A percentile compares a stretch with the other conserved stretches of the same genome.
Evolutionary conservation across 768 basidiomycete species (phyloP).

Genomic region (Paxillus involutus): DNA sequence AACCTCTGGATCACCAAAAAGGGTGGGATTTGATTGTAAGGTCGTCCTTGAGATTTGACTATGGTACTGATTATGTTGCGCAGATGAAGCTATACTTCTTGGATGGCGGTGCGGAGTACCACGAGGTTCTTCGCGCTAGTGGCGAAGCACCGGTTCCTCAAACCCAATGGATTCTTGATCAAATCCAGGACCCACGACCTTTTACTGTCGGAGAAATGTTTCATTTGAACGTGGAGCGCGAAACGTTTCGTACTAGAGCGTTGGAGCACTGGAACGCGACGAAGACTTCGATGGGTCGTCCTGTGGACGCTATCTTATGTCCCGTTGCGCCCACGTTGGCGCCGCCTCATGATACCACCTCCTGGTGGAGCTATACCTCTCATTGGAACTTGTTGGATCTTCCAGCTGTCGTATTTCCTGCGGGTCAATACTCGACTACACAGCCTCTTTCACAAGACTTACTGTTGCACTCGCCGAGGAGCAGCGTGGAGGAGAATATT

Average conservation of each 20-base stretch:
- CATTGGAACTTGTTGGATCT: conserved; percentile 56
- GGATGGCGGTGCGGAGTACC: conserved; percentile 48
- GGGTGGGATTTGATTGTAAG: conserved; percentile 50
- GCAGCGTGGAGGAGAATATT: conserved; percentile 35
- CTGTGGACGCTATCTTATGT: conserved; percentile 47
- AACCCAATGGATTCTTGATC: conserved; percentile 43
- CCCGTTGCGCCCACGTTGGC: conserved; percentile 49
- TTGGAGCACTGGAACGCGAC: conserved; percentile 48
- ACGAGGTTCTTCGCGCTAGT: conserved; percentile 33
- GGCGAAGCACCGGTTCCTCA: conserved; percentile 41
- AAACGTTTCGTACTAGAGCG: conserved; percentile 39
- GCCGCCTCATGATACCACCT: conserved; percentile 45
- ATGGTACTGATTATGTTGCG: conserved; percentile 13
- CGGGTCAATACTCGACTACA: conserved; percentile 34
- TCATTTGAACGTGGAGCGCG: conserved; percentile 43
- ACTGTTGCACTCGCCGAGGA: conserved; percentile 30
- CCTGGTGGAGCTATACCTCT: conserved; percentile 52
- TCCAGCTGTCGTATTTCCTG: conserved; percentile 48
- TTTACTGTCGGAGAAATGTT: conserved; percentile 44
- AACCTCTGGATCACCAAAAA: conserved; percentile 41
- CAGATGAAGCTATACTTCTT: conserved; percentile 49
- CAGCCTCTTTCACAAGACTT: conserved; percentile 6
- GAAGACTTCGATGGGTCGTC: conserved; percentile 35
- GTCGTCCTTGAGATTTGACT: background rate
- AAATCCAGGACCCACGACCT: conserved; percentile 37